Evolutionary conservation across 805 yeast species (phyloP).

Genomic region (Vanderwaltozyma polyspora): DNA sequence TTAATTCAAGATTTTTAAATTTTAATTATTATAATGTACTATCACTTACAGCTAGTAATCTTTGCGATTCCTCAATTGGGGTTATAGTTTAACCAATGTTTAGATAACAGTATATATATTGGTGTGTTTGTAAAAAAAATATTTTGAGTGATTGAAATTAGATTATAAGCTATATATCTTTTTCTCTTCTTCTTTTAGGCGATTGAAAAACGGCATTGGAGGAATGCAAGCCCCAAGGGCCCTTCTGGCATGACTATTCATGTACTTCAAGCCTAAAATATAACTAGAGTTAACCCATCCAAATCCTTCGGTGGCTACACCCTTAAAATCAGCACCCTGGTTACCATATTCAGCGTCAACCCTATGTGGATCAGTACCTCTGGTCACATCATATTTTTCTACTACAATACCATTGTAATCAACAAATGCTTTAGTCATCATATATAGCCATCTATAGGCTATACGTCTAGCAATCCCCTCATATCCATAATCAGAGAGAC

Average conservation of each 20-base stretch:
- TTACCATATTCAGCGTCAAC: constrained; percentile 96
- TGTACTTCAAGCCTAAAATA: constrained; percentile 55
- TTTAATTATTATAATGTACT: too few relatives aligned
- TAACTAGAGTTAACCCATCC: constrained; percentile 97
- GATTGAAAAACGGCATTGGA: constrained; percentile 49
- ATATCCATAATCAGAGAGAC: constrained; percentile 63
- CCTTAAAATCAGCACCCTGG: constrained; percentile 86
- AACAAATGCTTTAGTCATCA: constrained; percentile 83
- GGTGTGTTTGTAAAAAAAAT: too few relatives aligned
- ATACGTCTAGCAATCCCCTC: constrained; percentile 53
- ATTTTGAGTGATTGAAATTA: background rate
- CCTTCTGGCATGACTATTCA: constrained; percentile 56
- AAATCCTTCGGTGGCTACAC: constrained; percentile 91
- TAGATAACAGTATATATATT: too few relatives aligned
- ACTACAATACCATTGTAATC: constrained; percentile 91
- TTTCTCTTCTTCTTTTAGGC: constrained; percentile 35
- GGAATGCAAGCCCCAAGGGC: constrained; percentile 73
- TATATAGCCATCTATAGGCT: constrained; percentile 77
- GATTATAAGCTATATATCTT: constrained; percentile 24
- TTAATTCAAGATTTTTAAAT: too few relatives aligned
- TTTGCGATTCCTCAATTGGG: background rate
- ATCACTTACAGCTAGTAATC: too few relatives aligned
- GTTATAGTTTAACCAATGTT: background rate
- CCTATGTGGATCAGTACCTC: constrained; percentile 72
- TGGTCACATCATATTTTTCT: constrained; percentile 86